phyloP scores from a whole-genome alignment of 768 basidiomycete genomes.

The Collybiopsis luxurians region DNA sequence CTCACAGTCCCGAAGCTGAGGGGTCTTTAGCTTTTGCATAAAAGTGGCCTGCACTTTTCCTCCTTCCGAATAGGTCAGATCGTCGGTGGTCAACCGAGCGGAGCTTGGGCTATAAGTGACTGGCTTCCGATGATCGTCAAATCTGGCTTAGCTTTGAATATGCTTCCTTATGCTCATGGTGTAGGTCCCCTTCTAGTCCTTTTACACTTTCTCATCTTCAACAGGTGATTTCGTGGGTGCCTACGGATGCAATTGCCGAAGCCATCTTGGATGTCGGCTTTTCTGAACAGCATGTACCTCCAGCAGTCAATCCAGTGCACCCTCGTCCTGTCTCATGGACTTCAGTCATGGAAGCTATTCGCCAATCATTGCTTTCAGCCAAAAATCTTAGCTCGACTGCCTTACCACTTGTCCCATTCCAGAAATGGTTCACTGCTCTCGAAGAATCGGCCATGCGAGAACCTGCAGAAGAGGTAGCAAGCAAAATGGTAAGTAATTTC shows the following conservation, averaged over 20 bases:
- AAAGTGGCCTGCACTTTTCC: constrained; percentile 31
- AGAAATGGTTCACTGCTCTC: constrained; percentile 27
- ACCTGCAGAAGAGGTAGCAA: constrained; percentile 23
- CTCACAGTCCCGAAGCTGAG: constrained; percentile 24
- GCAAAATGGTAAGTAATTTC: constrained; percentile 26
- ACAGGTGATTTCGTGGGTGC: constrained; percentile 41
- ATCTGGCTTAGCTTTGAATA: constrained; percentile 25
- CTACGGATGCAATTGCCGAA: constrained; percentile 34
- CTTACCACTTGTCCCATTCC: constrained; percentile 20
- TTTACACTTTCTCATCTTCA: neutral
- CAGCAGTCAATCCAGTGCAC: constrained; percentile 34
- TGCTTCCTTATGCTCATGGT: constrained; percentile 24
- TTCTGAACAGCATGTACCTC: constrained; percentile 14
- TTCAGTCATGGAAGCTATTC: constrained; percentile 22
- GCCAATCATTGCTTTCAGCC: constrained; percentile 14
- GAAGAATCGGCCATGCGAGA: constrained; percentile 18
- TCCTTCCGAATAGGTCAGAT: constrained; percentile 47
- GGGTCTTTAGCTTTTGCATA: constrained; percentile 18
- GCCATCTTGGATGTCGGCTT: constrained; percentile 25
- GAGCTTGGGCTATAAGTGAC: constrained; percentile 40
- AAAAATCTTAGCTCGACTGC: constrained; percentile 6
- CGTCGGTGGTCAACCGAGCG: constrained; percentile 33
- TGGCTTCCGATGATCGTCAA: constrained; percentile 47
- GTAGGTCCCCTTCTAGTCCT: constrained; percentile 23
- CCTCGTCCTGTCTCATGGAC: constrained; percentile 30